Evolutionary conservation across 2,329 filamentous ascomycete species (phyloP), one percentile per base, ranked within the genome.

Genomic region (Fusarium illudens): DNA sequence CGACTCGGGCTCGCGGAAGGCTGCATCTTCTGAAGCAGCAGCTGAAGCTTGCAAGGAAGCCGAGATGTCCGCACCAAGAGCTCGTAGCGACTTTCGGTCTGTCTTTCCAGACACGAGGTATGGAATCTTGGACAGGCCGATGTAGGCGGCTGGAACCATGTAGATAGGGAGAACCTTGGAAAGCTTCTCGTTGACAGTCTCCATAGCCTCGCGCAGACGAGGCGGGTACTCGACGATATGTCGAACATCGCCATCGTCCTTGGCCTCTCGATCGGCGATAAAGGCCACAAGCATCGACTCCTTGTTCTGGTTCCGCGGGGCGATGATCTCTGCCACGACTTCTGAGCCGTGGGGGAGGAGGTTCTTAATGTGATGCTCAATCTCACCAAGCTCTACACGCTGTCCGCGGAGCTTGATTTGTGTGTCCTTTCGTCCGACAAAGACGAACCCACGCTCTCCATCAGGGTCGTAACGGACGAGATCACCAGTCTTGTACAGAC

Each of bases 341-440:
- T 79, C 79, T 2, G 79, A 79, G 0, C 77, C 78, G 0, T 76
- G 61, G 0, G 82, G 80, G 12, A 86, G 71, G 10, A 71, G 34
- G 29, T 78, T 75, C 12, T 78, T 77, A 59, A 85, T 80, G 62
- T 85, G 80, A 58, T 83, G 81, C 67, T 86, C 84, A 7, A 86
- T 84, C 67, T 86, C 84, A 1, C 82, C 81, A 19, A 89, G 80
- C 76, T 89, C 91, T 53, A 90, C 84, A 57, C 89, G 81, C 67
- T 87, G 89, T 25, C 91, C 92, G 11, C 84, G 82, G 27, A 92
- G 78, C 77, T 92, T 92, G 57, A 90, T 85, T 75, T 90, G 89
- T n/a, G 85, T 85, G 70, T 92, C 90, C 68, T 88, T 89, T 50
- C 90, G 83, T 15, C 89, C 88, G 36, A 89, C 80, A 62, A 87